These are phyloP conservation scores for Globisporangium carolinianum DNA, from an alignment of 352 stramenopile species.

Conservation along the genomic window DNA sequence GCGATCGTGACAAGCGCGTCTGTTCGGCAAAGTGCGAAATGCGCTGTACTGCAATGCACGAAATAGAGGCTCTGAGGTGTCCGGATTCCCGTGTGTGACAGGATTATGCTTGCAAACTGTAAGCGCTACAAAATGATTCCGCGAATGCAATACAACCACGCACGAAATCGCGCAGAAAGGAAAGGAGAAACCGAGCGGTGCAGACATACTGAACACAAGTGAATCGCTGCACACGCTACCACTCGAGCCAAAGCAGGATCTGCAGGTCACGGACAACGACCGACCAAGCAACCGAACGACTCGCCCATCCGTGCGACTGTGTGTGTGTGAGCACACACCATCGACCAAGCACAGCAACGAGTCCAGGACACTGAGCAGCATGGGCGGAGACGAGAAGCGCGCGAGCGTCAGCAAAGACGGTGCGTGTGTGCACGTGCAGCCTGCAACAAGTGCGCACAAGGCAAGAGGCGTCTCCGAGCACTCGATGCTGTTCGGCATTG, in stretches of 20 bases:
- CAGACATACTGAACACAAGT: no score
- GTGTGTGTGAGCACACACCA: neutral
- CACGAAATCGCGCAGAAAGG: no score
- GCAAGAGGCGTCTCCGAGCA: neutral
- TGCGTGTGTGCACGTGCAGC: neutral
- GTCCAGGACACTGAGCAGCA: neutral
- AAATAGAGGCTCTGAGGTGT: no score
- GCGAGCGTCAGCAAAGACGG: conserved; percentile 5
- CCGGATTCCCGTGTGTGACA: no score
- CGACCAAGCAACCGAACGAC: neutral
- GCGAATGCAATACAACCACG: no score
- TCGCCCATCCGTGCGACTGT: neutral
- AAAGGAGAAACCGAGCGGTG: no score
- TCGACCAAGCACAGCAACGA: neutral
- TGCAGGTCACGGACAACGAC: neutral
- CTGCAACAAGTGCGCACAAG: neutral
- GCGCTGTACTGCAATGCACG: no score
- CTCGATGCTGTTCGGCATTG: neutral
- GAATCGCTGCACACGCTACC: neutral
- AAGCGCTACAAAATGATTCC: no score
- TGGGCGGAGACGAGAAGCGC: conserved; percentile 13
- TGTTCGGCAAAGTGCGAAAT: neutral
- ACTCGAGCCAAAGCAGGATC: neutral
- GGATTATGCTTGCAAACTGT: no score
- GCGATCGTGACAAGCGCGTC: neutral